Evolutionary conservation across 768 basidiomycete species (phyloP).

Genomic region (Strobilomyces dryophilus): DNA sequence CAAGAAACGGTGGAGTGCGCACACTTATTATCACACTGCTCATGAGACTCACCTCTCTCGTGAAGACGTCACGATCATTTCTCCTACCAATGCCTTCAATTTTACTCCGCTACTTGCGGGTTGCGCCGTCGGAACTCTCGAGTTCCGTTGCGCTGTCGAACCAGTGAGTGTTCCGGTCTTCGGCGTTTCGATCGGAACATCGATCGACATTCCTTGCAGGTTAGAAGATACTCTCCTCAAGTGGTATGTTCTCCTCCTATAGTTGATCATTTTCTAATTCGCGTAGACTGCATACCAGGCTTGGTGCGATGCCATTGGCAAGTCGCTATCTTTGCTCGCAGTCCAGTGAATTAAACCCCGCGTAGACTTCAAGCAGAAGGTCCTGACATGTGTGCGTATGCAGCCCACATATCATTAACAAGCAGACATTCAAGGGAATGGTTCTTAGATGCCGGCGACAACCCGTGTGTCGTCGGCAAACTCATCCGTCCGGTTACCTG

Average conservation of each 20-base stretch:
- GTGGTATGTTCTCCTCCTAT: slow-evolving; percentile 33
- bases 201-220: slow-evolving; percentile 30
- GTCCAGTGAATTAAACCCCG: slow-evolving; percentile 6
- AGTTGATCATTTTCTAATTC: background rate
- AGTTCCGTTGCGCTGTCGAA: slow-evolving; percentile 77
- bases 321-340: slow-evolving; percentile 7
- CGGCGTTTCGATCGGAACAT: background rate
- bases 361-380: slow-evolving; percentile 58
- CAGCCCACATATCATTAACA: background rate
- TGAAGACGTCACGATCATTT: slow-evolving; percentile 61
- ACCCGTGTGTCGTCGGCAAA: slow-evolving; percentile 36
- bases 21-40: background rate
- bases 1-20: slow-evolving; percentile 67
- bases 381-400: slow-evolving; percentile 53
- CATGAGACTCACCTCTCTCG: slow-evolving; percentile 3
- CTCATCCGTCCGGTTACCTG: slow-evolving; percentile 9
- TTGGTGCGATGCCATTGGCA: slow-evolving; percentile 73
- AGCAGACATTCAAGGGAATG: background rate
- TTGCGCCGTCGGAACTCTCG: slow-evolving; percentile 78
- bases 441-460: slow-evolving; percentile 60
- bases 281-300: slow-evolving; percentile 61
- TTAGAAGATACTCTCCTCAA: slow-evolving; percentile 52
- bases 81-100: slow-evolving; percentile 48
- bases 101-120: slow-evolving; percentile 46
- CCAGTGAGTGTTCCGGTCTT: slow-evolving; percentile 45